Evolutionary conservation across 352 stramenopile genomes (phyloP), one percentile per base, ranked within the genome.

Genomic region (Pythium vanterpoolii): DNA sequence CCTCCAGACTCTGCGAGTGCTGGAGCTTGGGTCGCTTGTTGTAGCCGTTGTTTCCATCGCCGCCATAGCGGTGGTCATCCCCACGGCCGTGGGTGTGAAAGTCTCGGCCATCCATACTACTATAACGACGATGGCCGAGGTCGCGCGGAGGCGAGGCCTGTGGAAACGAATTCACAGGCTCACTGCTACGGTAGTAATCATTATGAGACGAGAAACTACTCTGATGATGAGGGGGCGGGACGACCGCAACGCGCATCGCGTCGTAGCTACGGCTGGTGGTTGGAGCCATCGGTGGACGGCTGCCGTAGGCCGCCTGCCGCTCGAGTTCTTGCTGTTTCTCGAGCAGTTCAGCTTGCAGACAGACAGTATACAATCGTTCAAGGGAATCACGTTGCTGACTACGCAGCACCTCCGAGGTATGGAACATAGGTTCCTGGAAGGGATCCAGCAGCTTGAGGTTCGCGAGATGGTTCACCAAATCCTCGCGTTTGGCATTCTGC

Each of bases 1-100:
- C 65, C 46, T 84, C 79, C 60, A 83, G 64, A 46, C 77, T 88
- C 56, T 88, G 77, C 43, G 79, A 73, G 36, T 91, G 81, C 38
- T 83, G 59, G 27, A 91, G 66, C 60, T 84, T 85, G 5, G 75
- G 62, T 8, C 81, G 72, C 68, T 90, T 90, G 38, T 54, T 61
- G 60, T 66, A 64, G 44, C 45, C 33, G 6, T 31, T 27, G 27
- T 62, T 34, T 31, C 14, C 49, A 18, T 28, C 49, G 24, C 44
- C 28, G 13, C 42, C 18, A n/a, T 44, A 51, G n/a, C 56, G 52
- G 6, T 53, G 43, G n/a, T 65, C 46, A n/a, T 46, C 39, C 9
- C 56, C 61, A 14, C 66, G 48, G 21, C 69, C 57, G 26, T 74
- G 56, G 21, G n/a, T n/a, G 6, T 43, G 9, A 1, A 57, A 19